phyloP scores from a whole-genome alignment of 208 protist species.

The Sergeia podlipaevii region DNA sequence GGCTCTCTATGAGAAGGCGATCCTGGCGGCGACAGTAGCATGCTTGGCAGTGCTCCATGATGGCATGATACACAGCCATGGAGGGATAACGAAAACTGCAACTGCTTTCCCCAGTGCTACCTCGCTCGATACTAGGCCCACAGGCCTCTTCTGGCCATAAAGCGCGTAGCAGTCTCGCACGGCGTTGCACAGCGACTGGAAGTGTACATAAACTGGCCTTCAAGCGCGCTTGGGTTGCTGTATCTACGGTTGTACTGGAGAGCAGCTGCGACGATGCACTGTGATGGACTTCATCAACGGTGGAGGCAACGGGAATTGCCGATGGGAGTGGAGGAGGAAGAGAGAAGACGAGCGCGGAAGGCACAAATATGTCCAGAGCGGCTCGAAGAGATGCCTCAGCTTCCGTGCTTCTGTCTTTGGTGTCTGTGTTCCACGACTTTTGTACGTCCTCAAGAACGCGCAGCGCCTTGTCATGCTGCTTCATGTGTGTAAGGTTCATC shows the following conservation, averaged over 20 bases:
- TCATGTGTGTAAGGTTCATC: slow-evolving; percentile 47
- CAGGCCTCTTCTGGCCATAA: slow-evolving; percentile 31
- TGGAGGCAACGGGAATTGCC: no score
- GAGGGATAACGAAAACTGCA: background rate
- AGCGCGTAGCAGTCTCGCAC: slow-evolving; percentile 50
- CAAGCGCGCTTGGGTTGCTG: background rate
- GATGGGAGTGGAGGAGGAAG: no score
- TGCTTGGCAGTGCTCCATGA: slow-evolving; percentile 45
- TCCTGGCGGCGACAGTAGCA: slow-evolving; percentile 61
- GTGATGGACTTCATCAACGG: no score
- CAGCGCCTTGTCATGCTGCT: slow-evolving; percentile 38
- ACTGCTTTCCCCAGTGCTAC: no score
- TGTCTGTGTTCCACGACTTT: slow-evolving; percentile 18
- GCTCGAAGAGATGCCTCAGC: background rate
- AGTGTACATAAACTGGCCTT: background rate
- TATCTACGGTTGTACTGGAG: background rate
- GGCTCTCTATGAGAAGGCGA: slow-evolving; percentile 52
- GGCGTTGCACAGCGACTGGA: slow-evolving; percentile 39
- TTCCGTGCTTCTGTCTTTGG: background rate
- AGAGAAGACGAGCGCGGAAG: background rate
- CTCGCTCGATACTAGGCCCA: background rate
- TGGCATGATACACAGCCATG: slow-evolving; percentile 47
- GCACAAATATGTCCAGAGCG: background rate
- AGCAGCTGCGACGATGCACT: background rate
- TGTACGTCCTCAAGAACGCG: slow-evolving; percentile 44